Percentiles rank a stretch among this genome's conserved stretches.
Conservation (phyloP, 306 rosid species). For the Casuarina glauca region DNA sequence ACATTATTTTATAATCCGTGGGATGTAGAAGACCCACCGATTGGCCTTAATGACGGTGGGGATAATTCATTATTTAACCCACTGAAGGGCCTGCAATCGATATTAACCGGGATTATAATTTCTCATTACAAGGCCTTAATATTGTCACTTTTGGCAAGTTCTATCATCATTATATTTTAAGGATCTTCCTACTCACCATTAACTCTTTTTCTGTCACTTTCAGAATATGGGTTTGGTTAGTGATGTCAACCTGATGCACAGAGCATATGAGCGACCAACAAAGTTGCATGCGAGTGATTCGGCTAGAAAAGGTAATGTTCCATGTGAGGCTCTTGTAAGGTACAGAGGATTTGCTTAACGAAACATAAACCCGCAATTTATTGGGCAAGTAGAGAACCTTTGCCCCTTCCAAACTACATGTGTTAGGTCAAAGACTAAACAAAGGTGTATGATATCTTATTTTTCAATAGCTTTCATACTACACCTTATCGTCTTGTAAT, state of each 20-base stretch:
- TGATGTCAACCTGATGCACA: slow-evolving; percentile 40
- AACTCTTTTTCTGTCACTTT: too few relatives aligned
- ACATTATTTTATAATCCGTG: too few relatives aligned
- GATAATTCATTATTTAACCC: too few relatives aligned
- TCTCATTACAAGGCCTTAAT: too few relatives aligned
- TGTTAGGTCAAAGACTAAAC: background rate
- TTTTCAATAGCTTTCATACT: slow-evolving; percentile 48
- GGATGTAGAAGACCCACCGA: too few relatives aligned
- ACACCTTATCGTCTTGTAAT: slow-evolving; percentile 7
- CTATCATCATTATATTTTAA: too few relatives aligned
- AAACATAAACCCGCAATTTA: slow-evolving; percentile 21
- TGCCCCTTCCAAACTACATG: slow-evolving; percentile 32
- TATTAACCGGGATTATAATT: too few relatives aligned
- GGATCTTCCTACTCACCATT: too few relatives aligned
- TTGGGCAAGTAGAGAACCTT: slow-evolving; percentile 28
- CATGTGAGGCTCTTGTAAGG: slow-evolving; percentile 50
- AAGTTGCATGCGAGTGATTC: slow-evolving; percentile 19
- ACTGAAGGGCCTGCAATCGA: too few relatives aligned
- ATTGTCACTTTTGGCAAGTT: too few relatives aligned
- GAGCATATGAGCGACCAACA: slow-evolving; percentile 29
- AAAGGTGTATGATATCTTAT: background rate
- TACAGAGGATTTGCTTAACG: slow-evolving; percentile 30
- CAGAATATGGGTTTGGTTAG: slow-evolving; percentile 5
- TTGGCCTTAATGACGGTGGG: too few relatives aligned
- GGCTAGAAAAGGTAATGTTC: background rate